Percentiles rank a stretch among this genome's conserved stretches.
These are phyloP conservation scores for Didymella glomerata DNA, from an alignment of 2,329 filamentous ascomycete species.

Conservation along the genomic window DNA sequence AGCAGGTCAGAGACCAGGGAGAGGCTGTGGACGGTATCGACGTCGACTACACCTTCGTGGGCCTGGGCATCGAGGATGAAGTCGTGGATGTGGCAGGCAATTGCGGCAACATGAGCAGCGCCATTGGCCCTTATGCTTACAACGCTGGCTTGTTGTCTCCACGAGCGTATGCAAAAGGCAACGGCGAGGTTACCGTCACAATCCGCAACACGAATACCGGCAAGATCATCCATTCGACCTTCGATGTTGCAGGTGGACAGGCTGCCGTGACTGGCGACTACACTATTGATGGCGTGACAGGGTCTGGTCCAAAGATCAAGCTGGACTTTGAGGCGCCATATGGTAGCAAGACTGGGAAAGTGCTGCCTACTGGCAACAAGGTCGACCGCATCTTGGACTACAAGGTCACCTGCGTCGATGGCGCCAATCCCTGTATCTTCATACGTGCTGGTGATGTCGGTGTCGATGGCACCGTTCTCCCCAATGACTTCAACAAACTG, in stretches of 20 bases:
- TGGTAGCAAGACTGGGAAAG: conserved; percentile 69
- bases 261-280: conserved; percentile 63
- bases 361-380: conserved; percentile 67
- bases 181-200: conserved; percentile 59
- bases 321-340: conserved; percentile 70
- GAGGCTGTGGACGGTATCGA: conserved; percentile 50
- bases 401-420: conserved; percentile 67
- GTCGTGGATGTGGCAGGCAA: conserved; percentile 73
- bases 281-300: conserved; percentile 70
- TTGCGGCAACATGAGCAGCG: conserved; percentile 82
- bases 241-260: conserved; percentile 61
- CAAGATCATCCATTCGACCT: conserved; percentile 68
- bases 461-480: conserved; percentile 61
- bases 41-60: conserved; percentile 76
- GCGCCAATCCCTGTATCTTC: conserved; percentile 71
- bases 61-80: conserved; percentile 69
- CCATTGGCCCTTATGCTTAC: conserved; percentile 69
- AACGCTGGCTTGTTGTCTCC: conserved; percentile 61
- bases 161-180: conserved; percentile 35
- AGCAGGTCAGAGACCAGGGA: conserved; percentile 3
- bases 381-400: conserved; percentile 62
- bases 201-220: conserved; percentile 77
- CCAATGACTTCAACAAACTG: conserved; percentile 63
- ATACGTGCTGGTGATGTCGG: conserved; percentile 63
- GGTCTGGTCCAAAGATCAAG: conserved; percentile 64